Percentiles rank a stretch among this genome's conserved stretches.
phyloP scores from a whole-genome alignment of 306 rosid species.

The Malus sieversii region DNA sequence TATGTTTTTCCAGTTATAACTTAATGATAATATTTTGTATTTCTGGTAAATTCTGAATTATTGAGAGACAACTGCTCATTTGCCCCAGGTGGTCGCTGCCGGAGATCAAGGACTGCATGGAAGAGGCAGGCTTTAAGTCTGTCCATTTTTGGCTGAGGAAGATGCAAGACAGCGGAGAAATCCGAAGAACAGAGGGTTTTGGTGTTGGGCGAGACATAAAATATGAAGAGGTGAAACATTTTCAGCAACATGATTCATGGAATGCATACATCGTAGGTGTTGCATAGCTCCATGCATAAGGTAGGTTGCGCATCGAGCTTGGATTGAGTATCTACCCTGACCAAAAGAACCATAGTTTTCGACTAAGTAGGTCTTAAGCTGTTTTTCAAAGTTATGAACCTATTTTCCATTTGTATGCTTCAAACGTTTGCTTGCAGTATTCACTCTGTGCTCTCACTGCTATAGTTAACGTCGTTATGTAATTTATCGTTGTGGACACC shows the following conservation, averaged over 20 bases:
- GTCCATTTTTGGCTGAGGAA: constrained; percentile 76
- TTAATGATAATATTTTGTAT: not conserved
- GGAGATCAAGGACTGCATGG: constrained; percentile 82
- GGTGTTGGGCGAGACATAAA: constrained; percentile 56
- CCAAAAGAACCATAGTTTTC: too few species aligned
- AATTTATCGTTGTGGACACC: too few species aligned
- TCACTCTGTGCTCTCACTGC: too few species aligned
- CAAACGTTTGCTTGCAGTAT: too few species aligned
- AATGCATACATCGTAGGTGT: constrained; percentile 83
- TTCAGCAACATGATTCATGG: constrained; percentile 81
- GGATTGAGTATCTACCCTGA: not conserved
- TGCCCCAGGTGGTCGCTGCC: constrained; percentile 83
- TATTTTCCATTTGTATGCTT: too few species aligned
- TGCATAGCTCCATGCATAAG: constrained; percentile 31
- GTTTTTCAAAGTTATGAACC: too few species aligned
- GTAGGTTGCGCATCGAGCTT: not conserved
- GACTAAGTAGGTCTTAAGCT: too few species aligned
- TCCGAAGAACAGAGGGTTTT: constrained; percentile 51
- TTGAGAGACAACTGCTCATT: constrained; percentile 12
- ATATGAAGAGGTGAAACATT: constrained; percentile 66
- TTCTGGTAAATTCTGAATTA: constrained; percentile 15
- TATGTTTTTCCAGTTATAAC: constrained; percentile 1
- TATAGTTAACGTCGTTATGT: too few species aligned
- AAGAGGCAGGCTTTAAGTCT: constrained; percentile 76
- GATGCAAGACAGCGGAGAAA: constrained; percentile 68